These are phyloP conservation scores for Nakazawaea peltata DNA, from an alignment of 805 yeast species.

Conservation along the genomic window DNA sequence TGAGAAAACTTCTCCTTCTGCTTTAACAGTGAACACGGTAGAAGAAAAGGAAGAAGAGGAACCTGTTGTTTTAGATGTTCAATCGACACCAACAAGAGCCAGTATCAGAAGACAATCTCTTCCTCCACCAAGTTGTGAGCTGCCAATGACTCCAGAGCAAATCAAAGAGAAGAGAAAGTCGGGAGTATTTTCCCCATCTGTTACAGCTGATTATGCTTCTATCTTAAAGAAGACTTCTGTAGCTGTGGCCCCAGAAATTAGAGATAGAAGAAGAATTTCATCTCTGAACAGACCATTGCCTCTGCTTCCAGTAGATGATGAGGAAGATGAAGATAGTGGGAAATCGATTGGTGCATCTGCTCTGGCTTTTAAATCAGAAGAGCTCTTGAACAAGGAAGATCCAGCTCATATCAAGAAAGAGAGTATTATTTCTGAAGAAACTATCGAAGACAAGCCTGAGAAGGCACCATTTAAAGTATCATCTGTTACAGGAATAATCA, in stretches of 20 bases:
- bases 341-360: too few species aligned
- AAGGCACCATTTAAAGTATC: too few species aligned
- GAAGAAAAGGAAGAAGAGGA: background rate
- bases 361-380: too few species aligned
- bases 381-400: background rate
- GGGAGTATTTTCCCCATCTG: background rate
- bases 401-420: background rate
- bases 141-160: constrained; percentile 9
- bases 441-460: background rate
- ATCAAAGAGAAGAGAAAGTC: constrained; percentile 1
- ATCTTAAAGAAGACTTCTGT: background rate
- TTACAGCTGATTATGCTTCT: constrained; percentile 1
- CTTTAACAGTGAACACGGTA: too few species aligned
- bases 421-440: background rate
- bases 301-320: constrained; percentile 3
- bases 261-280: constrained; percentile 4
- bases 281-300: constrained; percentile 10
- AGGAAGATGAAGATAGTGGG: constrained; percentile 5
- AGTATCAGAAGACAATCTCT: constrained; percentile 4
- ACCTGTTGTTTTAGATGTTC: background rate
- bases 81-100: background rate
- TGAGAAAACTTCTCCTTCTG: constrained; percentile 1
- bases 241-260: background rate
- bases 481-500: too few species aligned
- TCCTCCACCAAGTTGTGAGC: constrained; percentile 9